Conservation (phyloP, 257 asterid genomes). For the Vinca minor region DNA sequence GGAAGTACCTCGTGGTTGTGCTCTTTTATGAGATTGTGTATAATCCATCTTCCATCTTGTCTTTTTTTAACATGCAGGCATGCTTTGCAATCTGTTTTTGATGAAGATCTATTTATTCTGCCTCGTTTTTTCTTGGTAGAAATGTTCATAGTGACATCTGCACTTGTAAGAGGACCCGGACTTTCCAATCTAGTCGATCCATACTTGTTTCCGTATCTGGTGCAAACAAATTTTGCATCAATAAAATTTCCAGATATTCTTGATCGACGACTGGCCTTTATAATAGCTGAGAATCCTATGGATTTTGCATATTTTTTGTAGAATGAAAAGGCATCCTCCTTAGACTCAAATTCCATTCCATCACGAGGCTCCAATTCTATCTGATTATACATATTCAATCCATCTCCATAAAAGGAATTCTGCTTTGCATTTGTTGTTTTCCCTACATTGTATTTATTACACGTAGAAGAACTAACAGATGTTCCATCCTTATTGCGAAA, state of each 20-base stretch:
- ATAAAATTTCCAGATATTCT: conserved; percentile 48
- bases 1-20: conserved; percentile 44
- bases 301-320: conserved; percentile 38
- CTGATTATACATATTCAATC: conserved; percentile 12
- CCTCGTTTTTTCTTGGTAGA: conserved; percentile 40
- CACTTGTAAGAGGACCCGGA: conserved; percentile 15
- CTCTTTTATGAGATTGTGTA: conserved; percentile 29
- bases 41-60: conserved; percentile 45
- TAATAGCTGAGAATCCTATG: conserved; percentile 38
- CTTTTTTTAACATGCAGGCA: conserved; percentile 52
- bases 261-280: conserved; percentile 50
- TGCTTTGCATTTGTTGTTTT: conserved; percentile 7
- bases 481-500: conserved; percentile 17
- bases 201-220: conserved; percentile 37
- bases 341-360: conserved; percentile 44
- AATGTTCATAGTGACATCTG: conserved; percentile 15
- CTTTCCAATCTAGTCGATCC: conserved; percentile 22
- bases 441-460: conserved; percentile 4
- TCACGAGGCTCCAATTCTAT: conserved; percentile 27
- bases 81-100: conserved; percentile 56
- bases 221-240: conserved; percentile 49
- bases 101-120: conserved; percentile 37
- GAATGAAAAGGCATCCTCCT: conserved; percentile 42
- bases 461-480: conserved; percentile 6
- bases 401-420: conserved; percentile 14